A percentile compares a stretch with the other conserved stretches of the same genome.
Conservation (phyloP, 1,284 basidiomycete genomes). For the Coniferiporia weirii region DNA sequence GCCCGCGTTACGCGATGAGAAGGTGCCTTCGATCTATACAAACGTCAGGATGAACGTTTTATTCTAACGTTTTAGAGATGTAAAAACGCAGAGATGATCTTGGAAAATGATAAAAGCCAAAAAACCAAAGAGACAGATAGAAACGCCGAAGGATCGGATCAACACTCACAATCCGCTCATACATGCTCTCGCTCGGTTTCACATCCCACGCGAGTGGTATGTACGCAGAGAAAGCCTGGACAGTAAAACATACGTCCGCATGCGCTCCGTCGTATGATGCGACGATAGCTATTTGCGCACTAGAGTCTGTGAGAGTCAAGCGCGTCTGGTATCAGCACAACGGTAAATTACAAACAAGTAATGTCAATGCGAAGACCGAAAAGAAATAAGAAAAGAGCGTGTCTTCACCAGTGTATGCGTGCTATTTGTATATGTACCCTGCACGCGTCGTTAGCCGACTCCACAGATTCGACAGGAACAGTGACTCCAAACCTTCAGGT, state of each 20-base stretch:
- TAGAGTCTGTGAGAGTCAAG: conserved; percentile 16
- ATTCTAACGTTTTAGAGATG: too few species aligned
- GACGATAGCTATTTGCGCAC: conserved; percentile 47
- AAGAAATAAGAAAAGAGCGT: neutral
- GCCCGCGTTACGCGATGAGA: conserved; percentile 73
- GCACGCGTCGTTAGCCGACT: neutral
- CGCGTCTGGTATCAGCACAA: conserved; percentile 12
- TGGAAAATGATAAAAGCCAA: too few species aligned
- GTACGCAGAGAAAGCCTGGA: conserved; percentile 48
- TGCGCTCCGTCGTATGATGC: conserved; percentile 62
- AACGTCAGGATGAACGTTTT: neutral
- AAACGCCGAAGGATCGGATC: neutral
- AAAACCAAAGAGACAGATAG: neutral
- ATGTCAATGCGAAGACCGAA: neutral
- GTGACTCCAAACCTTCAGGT: conserved; percentile 30
- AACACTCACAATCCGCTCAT: conserved; percentile 37
- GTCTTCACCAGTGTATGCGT: conserved; percentile 64
- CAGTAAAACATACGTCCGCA: conserved; percentile 57
- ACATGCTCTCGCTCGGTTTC: conserved; percentile 34
- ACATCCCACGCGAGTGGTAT: conserved; percentile 47
- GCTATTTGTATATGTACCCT: conserved; percentile 78
- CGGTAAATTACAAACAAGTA: neutral
- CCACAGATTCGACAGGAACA: too few species aligned
- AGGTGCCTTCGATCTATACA: conserved; percentile 50
- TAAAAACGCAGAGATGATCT: too few species aligned